Evolutionary conservation across 768 basidiomycete species (phyloP).

Genomic region (Boletus huronensis): DNA sequence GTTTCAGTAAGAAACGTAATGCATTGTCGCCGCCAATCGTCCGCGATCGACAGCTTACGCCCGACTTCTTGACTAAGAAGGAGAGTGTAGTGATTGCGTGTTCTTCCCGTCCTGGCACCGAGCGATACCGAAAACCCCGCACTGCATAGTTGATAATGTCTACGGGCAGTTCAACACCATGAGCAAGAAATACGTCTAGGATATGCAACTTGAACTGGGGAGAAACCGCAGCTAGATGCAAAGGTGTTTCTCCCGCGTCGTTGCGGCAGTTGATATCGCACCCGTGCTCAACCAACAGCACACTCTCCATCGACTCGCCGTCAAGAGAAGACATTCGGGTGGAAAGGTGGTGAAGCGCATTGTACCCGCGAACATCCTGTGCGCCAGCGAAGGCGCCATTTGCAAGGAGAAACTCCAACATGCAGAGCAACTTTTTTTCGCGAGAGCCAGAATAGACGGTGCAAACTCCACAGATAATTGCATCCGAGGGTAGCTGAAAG

Average conservation of each 20-base stretch:
- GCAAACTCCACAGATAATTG: background rate
- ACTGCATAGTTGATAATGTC: background rate
- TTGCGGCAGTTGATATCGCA: background rate
- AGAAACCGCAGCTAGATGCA: background rate
- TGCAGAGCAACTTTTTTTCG: too few species aligned
- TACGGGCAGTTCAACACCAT: background rate
- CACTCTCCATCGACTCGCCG: background rate
- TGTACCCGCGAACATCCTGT: background rate
- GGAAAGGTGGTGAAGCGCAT: background rate
- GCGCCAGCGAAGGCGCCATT: background rate
- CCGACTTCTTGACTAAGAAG: background rate
- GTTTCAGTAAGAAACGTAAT: background rate
- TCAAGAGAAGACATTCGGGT: accelerated
- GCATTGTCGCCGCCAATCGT: background rate
- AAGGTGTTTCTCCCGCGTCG: background rate
- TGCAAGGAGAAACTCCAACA: background rate
- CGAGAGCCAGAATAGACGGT: too few species aligned
- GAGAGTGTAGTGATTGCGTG: background rate
- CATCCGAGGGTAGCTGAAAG: background rate
- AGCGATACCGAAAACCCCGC: background rate
- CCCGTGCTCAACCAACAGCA: background rate
- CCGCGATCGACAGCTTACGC: background rate
- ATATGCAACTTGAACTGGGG: background rate
- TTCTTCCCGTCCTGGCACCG: background rate
- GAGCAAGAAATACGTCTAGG: background rate